Conservation (phyloP, 495 filamentous ascomycete genomes). For the Penicillium crystallinum region DNA sequence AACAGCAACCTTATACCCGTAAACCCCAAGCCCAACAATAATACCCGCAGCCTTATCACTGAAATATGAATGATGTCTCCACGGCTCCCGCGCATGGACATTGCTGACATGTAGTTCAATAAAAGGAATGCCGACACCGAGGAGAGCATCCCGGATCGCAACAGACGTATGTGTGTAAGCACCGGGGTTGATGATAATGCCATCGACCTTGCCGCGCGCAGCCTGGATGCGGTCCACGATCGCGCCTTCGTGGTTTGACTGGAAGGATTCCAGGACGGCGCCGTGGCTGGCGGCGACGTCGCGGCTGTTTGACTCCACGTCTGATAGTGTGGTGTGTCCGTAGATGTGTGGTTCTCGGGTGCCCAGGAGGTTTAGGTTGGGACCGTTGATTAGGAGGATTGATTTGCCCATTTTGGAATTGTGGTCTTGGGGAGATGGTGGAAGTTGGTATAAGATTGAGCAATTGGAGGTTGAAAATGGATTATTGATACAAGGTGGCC, state of each 20-base stretch:
- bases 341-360: constrained; percentile 68
- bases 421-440: not conserved
- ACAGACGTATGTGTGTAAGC: constrained; percentile 66
- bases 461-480: too few species aligned
- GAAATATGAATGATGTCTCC: constrained; percentile 59
- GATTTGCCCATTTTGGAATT: constrained; percentile 37
- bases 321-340: constrained; percentile 56
- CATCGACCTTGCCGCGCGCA: constrained; percentile 48
- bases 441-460: not conserved
- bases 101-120: constrained; percentile 69
- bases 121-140: constrained; percentile 60
- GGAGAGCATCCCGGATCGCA: constrained; percentile 61
- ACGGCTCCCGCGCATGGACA: constrained; percentile 60
- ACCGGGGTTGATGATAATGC: constrained; percentile 66
- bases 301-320: constrained; percentile 45
- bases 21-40: constrained; percentile 62
- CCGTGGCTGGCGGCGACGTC: constrained; percentile 39
- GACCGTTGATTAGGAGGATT: constrained; percentile 72
- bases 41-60: constrained; percentile 66
- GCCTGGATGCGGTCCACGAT: constrained; percentile 57
- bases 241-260: constrained; percentile 64
- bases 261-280: constrained; percentile 47
- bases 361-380: constrained; percentile 76
- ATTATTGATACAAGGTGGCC: not conserved
- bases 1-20: constrained; percentile 65